phyloP scores from a whole-genome alignment of 345 rosid genomes.

The Erysimum cheiranthoides region DNA sequence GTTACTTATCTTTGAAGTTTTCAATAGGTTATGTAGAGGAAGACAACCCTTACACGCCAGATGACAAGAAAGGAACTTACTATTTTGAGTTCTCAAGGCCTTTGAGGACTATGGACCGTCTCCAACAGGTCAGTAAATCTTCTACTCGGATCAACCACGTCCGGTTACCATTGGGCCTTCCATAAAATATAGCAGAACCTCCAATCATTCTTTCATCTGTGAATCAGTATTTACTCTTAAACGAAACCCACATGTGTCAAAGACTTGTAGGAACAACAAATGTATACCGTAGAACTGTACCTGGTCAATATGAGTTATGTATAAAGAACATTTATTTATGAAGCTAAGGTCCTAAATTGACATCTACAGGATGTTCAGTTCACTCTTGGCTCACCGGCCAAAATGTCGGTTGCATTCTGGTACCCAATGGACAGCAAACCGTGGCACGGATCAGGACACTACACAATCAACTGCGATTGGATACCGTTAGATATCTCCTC shows the following conservation, averaged over 20 bases:
- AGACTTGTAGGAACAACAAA: neutral
- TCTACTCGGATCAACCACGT: conserved; percentile 20
- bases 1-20: conserved; percentile 19
- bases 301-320: neutral
- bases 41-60: conserved; percentile 82
- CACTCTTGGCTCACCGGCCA: conserved; percentile 66
- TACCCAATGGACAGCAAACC: conserved; percentile 77
- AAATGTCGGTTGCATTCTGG: conserved; percentile 94
- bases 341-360: conserved; percentile 7
- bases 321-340: conserved; percentile 9
- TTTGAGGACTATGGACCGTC: conserved; percentile 85
- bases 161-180: neutral
- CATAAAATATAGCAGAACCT: neutral
- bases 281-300: neutral
- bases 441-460: conserved; percentile 93
- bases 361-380: conserved; percentile 85
- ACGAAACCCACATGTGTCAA: neutral
- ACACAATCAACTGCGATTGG: conserved; percentile 88
- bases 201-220: conserved; percentile 5
- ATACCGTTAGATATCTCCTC: conserved; percentile 64
- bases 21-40: conserved; percentile 76
- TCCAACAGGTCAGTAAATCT: conserved; percentile 76
- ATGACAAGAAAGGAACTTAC: conserved; percentile 78
- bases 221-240: conserved; percentile 13
- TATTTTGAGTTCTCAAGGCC: conserved; percentile 91